Evolutionary conservation across 495 filamentous ascomycete genomes (phyloP), one percentile per base, ranked within the genome.

Genomic region (Neurospora sp.): DNA sequence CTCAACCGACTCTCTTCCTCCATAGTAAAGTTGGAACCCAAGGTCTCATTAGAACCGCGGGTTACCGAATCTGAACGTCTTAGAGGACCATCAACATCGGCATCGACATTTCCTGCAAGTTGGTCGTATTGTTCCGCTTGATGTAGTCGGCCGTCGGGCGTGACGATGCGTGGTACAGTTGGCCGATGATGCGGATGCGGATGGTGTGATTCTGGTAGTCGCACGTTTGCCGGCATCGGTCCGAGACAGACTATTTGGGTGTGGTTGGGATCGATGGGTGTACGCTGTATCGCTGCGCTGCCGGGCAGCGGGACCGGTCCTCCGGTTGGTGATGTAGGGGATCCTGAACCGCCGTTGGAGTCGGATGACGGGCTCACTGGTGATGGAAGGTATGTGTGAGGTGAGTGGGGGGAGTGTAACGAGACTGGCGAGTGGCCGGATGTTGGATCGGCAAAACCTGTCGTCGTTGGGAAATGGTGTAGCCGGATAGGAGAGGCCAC

Each of bases 1-100:
- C 65, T 72, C 14, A 77, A 35, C 3, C 72, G 73, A n/a, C 69
- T 68, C 73, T 84, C 83, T 59, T 88, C 84, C 45, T 85, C 83
- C 20, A 84, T 79, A 0, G 86, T 88, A 70, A 81, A 88, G 71
- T 87, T 85, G 69, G 84, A 86, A 31, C 86, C 85, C 10, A 87
- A 72, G 4, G 85, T 85, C 40, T 83, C 82, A 39, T 75, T 83
- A n/a, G 82, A 83, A 4, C 80, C 79, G 37, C 81, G 76, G 2
- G 48, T 71, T 2, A 65, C 44, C 5, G 72, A 73, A 12, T 75
- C 74, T 10, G 75, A 75, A 40, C 72, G 77, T 10, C 75, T 68
- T 1, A 69, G 68, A 76, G 40, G 72, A 59, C 42, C 78, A 16
- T 20, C 20, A 8, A 45, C 18, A 9, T 35, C 27, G 14, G 10